Base-by-base conservation (phyloP, 768 basidiomycete species). In the Cubamyces sp. region DNA sequence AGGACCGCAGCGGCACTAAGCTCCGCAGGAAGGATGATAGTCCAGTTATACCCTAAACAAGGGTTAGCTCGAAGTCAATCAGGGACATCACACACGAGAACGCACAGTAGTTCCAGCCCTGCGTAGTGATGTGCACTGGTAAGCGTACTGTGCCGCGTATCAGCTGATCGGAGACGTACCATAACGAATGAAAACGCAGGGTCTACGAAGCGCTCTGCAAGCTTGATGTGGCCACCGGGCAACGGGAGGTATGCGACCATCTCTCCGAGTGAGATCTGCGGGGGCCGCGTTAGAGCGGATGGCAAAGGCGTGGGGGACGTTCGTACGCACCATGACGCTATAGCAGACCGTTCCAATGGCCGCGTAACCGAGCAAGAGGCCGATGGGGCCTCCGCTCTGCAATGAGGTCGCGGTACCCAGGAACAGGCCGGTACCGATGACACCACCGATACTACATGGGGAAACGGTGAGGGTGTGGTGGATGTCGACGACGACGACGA, bases 151-250 rank as follows among this genome's bases (percentile, higher is more conserved):
- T 30, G 19, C 11, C 37, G 37, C 26, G 12, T 19, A 50, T 7
- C 25, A 52, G 37, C 62, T 18, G 37, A 23, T 19, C 76, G 81
- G 79, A 80, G 65, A 56, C 52, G 57, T 8, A 60, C 55, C 71
- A 77, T 75, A 28, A 74, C 66, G 69, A 78, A 79, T n/a, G 90
- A 88, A 62, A 91, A 77, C 1, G 90, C 87, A 16, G 85, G 87
- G 62, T 91, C 84, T 8, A 94, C 87, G 68, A 94, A 94, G 34
- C 92, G 88, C 71, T 88, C 91, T 0, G 92, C 87, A 18, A 94
- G 75, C 62, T 80, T 90, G 73, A 93, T 92, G 67, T 92, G 91
- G 45, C 85, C 92, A 60, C 92, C 92, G 26, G 90, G 81, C 52
- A 94, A 80, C 0, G 92, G 92, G 5, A 94, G 80, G 73, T 81